Percentiles rank a stretch among this genome's conserved stretches.
These are phyloP conservation scores for Oldenlandia corymbosa DNA, from an alignment of 257 asterid species.

Conservation along the genomic window DNA sequence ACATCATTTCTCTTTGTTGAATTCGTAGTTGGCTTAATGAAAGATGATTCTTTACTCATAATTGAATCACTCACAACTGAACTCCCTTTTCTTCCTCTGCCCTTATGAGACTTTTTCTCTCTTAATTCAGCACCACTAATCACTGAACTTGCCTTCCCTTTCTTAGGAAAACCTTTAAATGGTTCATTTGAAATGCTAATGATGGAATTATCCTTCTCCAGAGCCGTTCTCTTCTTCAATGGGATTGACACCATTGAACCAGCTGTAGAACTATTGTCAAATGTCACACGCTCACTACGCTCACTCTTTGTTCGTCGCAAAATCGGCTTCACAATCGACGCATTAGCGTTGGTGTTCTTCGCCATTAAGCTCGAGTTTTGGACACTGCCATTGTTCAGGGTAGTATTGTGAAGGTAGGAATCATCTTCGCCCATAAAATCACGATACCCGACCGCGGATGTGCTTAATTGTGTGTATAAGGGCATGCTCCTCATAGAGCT, in stretches of 20 bases:
- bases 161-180: constrained; percentile 24
- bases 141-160: constrained; percentile 73
- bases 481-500: constrained; percentile 83
- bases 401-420: constrained; percentile 16
- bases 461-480: constrained; percentile 46
- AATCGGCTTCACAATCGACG: constrained; percentile 27
- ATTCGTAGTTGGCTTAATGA: constrained; percentile 17
- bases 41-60: constrained; percentile 44
- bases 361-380: not conserved
- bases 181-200: constrained; percentile 49
- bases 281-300: constrained; percentile 49
- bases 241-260: constrained; percentile 37
- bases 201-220: constrained; percentile 49
- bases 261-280: constrained; percentile 29
- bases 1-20: constrained; percentile 2
- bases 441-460: constrained; percentile 62
- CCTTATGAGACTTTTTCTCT: constrained; percentile 30
- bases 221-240: constrained; percentile 16
- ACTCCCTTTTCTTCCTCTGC: constrained; percentile 28
- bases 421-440: constrained; percentile 44
- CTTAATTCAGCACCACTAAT: constrained; percentile 53
- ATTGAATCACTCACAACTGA: constrained; percentile 61
- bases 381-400: not conserved
- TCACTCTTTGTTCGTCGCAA: constrained; percentile 55
- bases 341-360: not conserved